phyloP scores from a whole-genome alignment of 441 rosid species.

The Eruca vesicaria region DNA sequence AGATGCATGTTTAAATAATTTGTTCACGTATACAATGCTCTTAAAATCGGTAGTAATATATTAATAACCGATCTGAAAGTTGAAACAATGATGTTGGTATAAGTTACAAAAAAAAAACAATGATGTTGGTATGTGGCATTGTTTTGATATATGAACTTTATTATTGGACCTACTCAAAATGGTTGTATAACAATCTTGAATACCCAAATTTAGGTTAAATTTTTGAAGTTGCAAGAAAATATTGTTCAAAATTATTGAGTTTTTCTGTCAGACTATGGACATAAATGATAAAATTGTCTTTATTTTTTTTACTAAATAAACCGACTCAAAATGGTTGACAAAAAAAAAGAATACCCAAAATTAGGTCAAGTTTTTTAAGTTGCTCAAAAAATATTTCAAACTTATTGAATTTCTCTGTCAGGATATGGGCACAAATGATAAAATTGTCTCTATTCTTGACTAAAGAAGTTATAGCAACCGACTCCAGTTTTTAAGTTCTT shows the following conservation, averaged over 20 bases:
- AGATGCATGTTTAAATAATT: not conserved
- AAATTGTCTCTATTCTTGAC: not conserved
- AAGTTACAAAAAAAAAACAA: no score
- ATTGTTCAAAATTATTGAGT: not conserved
- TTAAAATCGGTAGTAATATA: not conserved
- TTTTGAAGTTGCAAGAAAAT: not conserved
- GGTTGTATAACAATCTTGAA: not conserved
- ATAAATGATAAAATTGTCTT: not conserved
- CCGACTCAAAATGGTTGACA: not conserved
- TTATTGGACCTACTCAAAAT: not conserved
- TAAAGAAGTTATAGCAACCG: not conserved
- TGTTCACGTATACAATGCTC: not conserved
- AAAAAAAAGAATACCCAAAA: not conserved
- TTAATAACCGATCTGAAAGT: not conserved
- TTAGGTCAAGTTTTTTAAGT: not conserved
- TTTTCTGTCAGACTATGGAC: not conserved
- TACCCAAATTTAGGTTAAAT: not conserved
- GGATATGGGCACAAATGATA: not conserved
- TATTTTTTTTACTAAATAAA: not conserved
- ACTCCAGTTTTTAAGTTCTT: not conserved
- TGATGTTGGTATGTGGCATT: not conserved
- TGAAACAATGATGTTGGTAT: not conserved
- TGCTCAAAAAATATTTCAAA: not conserved
- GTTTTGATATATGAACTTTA: not conserved
- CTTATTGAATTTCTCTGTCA: not conserved